Evolutionary conservation across 441 rosid genomes (phyloP).

Genomic region (Erodium chrysanthum): DNA sequence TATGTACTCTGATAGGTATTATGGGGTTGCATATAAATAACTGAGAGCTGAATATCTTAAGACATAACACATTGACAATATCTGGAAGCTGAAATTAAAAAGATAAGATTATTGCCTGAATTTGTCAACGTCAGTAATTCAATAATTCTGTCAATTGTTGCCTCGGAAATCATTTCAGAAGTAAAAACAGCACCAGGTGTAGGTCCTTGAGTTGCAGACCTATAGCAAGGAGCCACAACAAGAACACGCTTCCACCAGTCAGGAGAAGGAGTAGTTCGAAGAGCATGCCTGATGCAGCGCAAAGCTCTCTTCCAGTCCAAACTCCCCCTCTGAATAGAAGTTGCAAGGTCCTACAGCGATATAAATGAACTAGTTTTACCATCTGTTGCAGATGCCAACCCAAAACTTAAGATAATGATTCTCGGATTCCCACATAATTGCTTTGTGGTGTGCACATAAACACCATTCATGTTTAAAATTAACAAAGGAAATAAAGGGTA

Average conservation of each 20-base stretch:
- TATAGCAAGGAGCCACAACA: slow-evolving; percentile 76
- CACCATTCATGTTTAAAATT: no score
- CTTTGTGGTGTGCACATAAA: no score
- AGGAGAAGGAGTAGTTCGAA: slow-evolving; percentile 91
- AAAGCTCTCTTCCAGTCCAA: slow-evolving; percentile 98
- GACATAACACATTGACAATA: not conserved
- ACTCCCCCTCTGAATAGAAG: slow-evolving; percentile 81
- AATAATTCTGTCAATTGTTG: slow-evolving; percentile 76
- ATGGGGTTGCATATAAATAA: not conserved
- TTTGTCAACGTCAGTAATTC: slow-evolving; percentile 84
- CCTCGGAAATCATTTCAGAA: slow-evolving; percentile 89
- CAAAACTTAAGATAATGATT: not conserved
- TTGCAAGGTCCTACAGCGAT: slow-evolving; percentile 70
- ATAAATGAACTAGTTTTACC: slow-evolving; percentile 13
- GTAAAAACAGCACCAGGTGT: slow-evolving; percentile 96
- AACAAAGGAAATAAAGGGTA: no score
- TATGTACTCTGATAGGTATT: not conserved
- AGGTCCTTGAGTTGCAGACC: slow-evolving; percentile 55
- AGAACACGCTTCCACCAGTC: slow-evolving; percentile 99
- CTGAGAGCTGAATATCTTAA: not conserved
- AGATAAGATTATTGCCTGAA: slow-evolving; percentile 59
- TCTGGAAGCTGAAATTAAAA: slow-evolving; percentile 13
- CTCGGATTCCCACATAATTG: no score
- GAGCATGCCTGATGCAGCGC: slow-evolving; percentile 91
- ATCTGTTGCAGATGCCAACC: not conserved